phyloP scores from a whole-genome alignment of 352 stramenopile genomes.

The Aphanomyces invadans region DNA sequence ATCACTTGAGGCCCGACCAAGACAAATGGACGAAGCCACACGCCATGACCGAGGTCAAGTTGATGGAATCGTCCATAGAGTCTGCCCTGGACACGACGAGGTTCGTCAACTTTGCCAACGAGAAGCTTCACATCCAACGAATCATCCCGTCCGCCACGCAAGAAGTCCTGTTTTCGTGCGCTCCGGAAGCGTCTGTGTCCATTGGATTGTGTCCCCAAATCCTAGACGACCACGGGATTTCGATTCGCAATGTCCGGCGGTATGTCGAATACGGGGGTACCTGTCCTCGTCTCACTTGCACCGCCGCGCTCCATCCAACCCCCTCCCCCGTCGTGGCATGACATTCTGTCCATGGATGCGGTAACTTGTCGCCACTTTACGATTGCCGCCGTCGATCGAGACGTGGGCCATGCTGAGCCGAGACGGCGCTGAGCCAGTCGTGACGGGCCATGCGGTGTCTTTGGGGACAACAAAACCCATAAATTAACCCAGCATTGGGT shows the following conservation, averaged over 20 bases:
- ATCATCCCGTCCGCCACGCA: conserved; percentile 24
- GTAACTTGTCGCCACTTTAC: neutral
- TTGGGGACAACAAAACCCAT: conserved; percentile 21
- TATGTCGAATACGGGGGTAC: conserved; percentile 24
- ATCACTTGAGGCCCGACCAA: neutral
- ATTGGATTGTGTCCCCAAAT: conserved; percentile 15
- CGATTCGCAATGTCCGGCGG: conserved; percentile 9
- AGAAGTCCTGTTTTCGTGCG: conserved; percentile 25
- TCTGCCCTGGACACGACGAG: neutral
- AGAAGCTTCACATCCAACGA: conserved; percentile 22
- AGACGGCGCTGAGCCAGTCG: neutral
- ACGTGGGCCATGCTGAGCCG: conserved; percentile 10
- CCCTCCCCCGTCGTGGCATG: neutral
- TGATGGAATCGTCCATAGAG: neutral
- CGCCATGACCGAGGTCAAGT: neutral
- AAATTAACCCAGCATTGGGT: conserved; percentile 27
- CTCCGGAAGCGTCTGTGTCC: conserved; percentile 24
- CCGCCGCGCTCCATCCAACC: neutral
- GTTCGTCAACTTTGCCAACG: conserved; percentile 26
- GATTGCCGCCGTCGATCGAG: neutral
- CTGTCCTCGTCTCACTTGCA: conserved; percentile 12
- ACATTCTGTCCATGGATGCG: conserved; percentile 6
- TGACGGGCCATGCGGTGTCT: conserved; percentile 25
- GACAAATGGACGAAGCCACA: neutral
- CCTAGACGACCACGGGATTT: conserved; percentile 7